phyloP scores from a whole-genome alignment of 139 green algal genomes.

The Tetraselmis striata region DNA sequence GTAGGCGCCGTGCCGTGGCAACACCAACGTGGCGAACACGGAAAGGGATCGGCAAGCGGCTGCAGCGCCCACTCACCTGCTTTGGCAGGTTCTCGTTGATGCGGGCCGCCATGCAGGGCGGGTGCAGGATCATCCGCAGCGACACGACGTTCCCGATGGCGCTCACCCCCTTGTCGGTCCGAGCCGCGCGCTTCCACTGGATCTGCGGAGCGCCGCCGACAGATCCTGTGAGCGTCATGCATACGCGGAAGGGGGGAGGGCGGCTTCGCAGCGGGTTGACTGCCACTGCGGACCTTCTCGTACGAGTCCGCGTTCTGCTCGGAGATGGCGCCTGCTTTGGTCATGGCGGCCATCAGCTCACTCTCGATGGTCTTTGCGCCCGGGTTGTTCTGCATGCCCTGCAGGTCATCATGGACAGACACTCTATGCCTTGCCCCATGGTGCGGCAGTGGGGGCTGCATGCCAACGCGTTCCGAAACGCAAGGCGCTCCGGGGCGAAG shows the following conservation, averaged over 20 bases:
- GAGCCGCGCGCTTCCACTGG: slow-evolving; percentile 77
- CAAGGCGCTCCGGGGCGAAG: background rate
- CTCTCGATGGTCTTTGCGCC: slow-evolving; percentile 75
- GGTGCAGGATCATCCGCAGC: slow-evolving; percentile 41
- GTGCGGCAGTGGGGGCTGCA: background rate
- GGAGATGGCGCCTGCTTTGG: slow-evolving; percentile 62
- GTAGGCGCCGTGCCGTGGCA: too few relatives aligned
- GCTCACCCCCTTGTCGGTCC: slow-evolving; percentile 97
- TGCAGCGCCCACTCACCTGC: background rate
- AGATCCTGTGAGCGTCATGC: background rate
- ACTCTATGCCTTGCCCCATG: too few relatives aligned
- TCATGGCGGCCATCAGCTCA: slow-evolving; percentile 68
- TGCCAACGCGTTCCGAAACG: background rate
- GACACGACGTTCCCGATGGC: slow-evolving; percentile 71
- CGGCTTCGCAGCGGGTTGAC: too few relatives aligned
- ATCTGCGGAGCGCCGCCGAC: too few relatives aligned
- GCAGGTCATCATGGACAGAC: background rate
- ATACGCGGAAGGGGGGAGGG: too few relatives aligned
- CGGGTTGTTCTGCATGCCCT: slow-evolving; percentile 90
- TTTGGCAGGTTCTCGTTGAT: slow-evolving; percentile 71
- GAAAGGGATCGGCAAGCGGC: too few relatives aligned
- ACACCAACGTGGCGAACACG: too few relatives aligned
- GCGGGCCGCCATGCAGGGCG: slow-evolving; percentile 37
- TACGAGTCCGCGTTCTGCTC: slow-evolving; percentile 62
- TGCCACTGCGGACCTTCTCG: slow-evolving; percentile 39